Evolutionary conservation across 371 early-diverging fungal species (phyloP).

Genomic region (Chytridium lagenaria): DNA sequence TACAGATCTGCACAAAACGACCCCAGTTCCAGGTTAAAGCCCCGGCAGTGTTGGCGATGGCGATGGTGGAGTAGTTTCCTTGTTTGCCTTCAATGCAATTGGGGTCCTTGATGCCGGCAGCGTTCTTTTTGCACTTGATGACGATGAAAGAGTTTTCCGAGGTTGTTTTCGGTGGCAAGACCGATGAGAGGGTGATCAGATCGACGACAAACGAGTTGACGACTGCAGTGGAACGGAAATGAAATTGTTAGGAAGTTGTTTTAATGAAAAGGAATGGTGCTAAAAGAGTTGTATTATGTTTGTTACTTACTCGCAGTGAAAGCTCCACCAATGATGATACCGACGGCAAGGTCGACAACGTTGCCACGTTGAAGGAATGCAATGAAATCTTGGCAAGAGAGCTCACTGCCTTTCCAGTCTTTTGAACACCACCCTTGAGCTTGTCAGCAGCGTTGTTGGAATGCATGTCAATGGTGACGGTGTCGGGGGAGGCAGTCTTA

Average conservation of each 20-base stretch:
- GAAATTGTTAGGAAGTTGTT: neutral
- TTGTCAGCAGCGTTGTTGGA: neutral
- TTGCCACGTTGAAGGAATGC: slow-evolving; percentile 36
- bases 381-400: slow-evolving; percentile 21
- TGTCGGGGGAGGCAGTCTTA: neutral
- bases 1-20: slow-evolving; percentile 35
- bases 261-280: neutral
- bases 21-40: slow-evolving; percentile 46
- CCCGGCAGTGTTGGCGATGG: slow-evolving; percentile 22
- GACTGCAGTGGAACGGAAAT: too few relatives aligned
- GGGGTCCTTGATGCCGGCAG: neutral
- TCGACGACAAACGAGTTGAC: slow-evolving; percentile 48
- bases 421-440: slow-evolving; percentile 15
- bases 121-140: slow-evolving; percentile 13
- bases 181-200: slow-evolving; percentile 42
- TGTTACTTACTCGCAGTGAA: slow-evolving; percentile 42
- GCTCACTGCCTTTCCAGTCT: slow-evolving; percentile 16
- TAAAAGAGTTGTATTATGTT: too few relatives aligned
- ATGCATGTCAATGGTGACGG: neutral
- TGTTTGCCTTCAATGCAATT: slow-evolving; percentile 2
- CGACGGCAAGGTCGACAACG: slow-evolving; percentile 46
- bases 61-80: slow-evolving; percentile 11
- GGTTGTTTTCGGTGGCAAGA: slow-evolving; percentile 17
- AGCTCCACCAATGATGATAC: slow-evolving; percentile 59
- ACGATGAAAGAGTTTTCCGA: slow-evolving; percentile 30